Conservation (phyloP, 441 rosid species). For the Pelargonium fulgidum region DNA sequence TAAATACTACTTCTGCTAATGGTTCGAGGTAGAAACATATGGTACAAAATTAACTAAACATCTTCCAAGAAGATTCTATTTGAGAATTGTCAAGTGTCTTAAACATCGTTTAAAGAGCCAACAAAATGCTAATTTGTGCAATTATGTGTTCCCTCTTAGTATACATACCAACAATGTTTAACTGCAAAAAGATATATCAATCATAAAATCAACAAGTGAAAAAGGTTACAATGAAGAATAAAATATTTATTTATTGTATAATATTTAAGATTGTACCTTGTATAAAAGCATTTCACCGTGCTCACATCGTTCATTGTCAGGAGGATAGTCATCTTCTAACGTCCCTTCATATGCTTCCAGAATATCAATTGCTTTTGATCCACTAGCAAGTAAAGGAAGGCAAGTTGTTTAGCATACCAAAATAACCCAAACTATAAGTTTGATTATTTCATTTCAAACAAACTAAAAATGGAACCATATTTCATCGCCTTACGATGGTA, state of each 20-base stretch:
- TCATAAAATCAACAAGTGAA: not conserved
- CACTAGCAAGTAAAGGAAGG: conserved; percentile 36
- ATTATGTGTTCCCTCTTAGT: not conserved
- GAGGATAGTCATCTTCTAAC: conserved; percentile 95
- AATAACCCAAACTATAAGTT: not conserved
- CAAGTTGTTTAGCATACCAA: conserved; percentile 14
- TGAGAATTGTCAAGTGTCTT: not conserved
- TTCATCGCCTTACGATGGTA: too few relatives aligned
- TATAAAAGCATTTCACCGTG: conserved; percentile 97
- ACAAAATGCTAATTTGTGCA: not conserved
- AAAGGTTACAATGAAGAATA: not conserved
- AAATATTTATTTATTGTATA: too few relatives aligned
- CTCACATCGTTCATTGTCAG: conserved; percentile 91
- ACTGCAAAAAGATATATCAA: not conserved
- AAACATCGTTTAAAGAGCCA: not conserved
- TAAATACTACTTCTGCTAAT: too few relatives aligned
- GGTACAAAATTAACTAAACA: not conserved
- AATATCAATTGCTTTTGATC: conserved; percentile 94
- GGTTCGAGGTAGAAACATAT: too few relatives aligned
- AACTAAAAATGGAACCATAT: too few relatives aligned
- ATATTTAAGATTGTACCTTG: conserved; percentile 48
- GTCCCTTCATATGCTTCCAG: conserved; percentile 99
- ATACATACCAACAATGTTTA: too few relatives aligned
- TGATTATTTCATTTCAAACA: not conserved
- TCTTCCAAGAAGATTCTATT: not conserved